These are phyloP conservation scores for Flaveria sonorensis DNA, from an alignment of 129 eudicot species.

Conservation along the genomic window DNA sequence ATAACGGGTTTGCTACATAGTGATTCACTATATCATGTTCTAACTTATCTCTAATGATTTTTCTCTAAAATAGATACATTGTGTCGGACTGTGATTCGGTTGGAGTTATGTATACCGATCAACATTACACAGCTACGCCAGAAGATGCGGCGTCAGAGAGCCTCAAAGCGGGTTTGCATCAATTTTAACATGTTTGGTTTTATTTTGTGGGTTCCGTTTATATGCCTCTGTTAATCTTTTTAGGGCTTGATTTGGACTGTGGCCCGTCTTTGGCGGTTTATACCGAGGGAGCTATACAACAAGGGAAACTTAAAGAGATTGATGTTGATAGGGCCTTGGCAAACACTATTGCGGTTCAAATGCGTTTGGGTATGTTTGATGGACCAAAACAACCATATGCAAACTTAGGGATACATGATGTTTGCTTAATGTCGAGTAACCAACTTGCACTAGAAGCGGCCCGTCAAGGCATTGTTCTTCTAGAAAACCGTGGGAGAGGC, in stretches of 20 bases:
- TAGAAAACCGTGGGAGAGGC: slow-evolving; percentile 55
- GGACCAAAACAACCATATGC: slow-evolving; percentile 72
- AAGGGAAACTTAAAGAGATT: slow-evolving; percentile 58
- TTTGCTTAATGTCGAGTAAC: slow-evolving; percentile 67
- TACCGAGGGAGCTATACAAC: slow-evolving; percentile 69
- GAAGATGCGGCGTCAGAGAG: slow-evolving; percentile 84
- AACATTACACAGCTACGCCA: slow-evolving; percentile 79
- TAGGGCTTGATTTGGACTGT: slow-evolving; percentile 97
- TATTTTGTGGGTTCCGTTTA: not conserved
- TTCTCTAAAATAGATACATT: slow-evolving; percentile 53
- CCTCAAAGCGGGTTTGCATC: slow-evolving; percentile 73
- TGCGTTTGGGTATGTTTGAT: slow-evolving; percentile 96
- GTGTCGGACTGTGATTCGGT: slow-evolving; percentile 97
- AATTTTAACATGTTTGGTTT: not conserved
- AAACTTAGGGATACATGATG: slow-evolving; percentile 73
- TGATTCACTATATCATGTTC: not conserved
- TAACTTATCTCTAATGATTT: not conserved
- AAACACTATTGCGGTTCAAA: slow-evolving; percentile 66
- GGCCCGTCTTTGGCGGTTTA: slow-evolving; percentile 81
- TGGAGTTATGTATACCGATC: slow-evolving; percentile 54
- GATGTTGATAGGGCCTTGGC: slow-evolving; percentile 70
- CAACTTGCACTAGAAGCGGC: slow-evolving; percentile 93
- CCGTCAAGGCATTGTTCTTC: slow-evolving; percentile 86
- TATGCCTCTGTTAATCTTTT: not conserved
- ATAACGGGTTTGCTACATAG: not conserved